Conservation (phyloP, 805 yeast species). For the Candida maltosa region DNA sequence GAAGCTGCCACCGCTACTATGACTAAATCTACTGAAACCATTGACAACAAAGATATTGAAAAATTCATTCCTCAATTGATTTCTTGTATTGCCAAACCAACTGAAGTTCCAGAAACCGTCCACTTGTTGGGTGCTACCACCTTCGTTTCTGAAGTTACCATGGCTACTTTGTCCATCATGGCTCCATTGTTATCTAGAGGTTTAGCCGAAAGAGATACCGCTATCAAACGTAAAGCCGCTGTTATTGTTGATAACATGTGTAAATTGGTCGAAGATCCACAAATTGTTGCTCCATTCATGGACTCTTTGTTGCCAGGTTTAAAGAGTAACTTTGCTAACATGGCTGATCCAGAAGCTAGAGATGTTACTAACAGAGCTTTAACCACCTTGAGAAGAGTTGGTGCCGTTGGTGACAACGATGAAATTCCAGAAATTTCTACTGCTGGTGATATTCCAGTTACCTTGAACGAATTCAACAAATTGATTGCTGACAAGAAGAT, state of each 20-base stretch:
- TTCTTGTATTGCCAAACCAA: constrained; percentile 94
- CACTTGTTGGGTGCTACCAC: constrained; percentile 99
- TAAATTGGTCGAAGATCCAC: constrained; percentile 87
- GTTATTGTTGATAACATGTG: constrained; percentile 94
- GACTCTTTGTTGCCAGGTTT: constrained; percentile 91
- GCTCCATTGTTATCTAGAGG: constrained; percentile 98
- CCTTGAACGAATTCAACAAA: constrained; percentile 44
- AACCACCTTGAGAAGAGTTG: constrained; percentile 84
- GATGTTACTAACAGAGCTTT: constrained; percentile 87
- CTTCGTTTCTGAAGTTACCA: constrained; percentile 97
- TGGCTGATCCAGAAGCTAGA: constrained; percentile 95
- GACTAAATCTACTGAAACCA: constrained; percentile 94
- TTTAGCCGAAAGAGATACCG: constrained; percentile 97
- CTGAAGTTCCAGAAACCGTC: constrained; percentile 97
- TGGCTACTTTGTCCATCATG: constrained; percentile 84
- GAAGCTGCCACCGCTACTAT: constrained; percentile 93
- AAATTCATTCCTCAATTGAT: constrained; percentile 98
- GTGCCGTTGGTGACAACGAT: constrained; percentile 75
- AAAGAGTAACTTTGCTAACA: constrained; percentile 80
- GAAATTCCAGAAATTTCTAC: constrained; percentile 91
- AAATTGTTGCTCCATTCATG: constrained; percentile 84
- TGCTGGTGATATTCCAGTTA: constrained; percentile 41
- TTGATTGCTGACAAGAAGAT: constrained; percentile 66
- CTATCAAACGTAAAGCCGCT: constrained; percentile 91
- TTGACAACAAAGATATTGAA: constrained; percentile 99